Conservation (phyloP, 2,329 filamentous ascomycete species). For the Monosporascus sp. region DNA sequence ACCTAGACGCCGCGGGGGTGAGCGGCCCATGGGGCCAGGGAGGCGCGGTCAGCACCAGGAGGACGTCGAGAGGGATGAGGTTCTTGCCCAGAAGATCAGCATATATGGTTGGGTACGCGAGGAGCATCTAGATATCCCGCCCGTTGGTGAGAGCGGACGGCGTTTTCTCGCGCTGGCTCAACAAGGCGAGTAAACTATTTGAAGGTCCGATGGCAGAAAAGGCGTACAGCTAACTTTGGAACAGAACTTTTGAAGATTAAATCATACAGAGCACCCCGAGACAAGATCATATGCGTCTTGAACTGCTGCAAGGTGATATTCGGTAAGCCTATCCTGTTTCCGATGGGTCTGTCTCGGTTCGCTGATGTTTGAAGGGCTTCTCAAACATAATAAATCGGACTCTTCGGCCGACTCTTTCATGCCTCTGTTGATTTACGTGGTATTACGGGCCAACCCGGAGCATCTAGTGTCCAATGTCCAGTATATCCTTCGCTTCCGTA, state of each 20-base stretch:
- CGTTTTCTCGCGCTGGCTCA: slow-evolving; percentile 86
- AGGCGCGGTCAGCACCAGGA: slow-evolving; percentile 93
- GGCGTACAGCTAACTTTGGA: slow-evolving; percentile 16
- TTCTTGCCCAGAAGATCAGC: slow-evolving; percentile 92
- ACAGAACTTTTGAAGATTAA: slow-evolving; percentile 91
- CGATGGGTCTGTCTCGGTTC: background rate
- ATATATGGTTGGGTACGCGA: slow-evolving; percentile 96
- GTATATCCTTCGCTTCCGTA: slow-evolving; percentile 93
- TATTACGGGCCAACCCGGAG: slow-evolving; percentile 89
- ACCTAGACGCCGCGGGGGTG: slow-evolving; percentile 62
- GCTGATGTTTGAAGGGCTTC: slow-evolving; percentile 52
- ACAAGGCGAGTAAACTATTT: slow-evolving; percentile 52
- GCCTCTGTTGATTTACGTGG: slow-evolving; percentile 90
- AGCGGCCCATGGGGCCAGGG: slow-evolving; percentile 71
- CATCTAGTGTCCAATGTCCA: slow-evolving; percentile 96
- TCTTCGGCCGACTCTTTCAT: slow-evolving; percentile 96
- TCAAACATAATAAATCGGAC: slow-evolving; percentile 89
- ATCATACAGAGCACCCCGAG: slow-evolving; percentile 90
- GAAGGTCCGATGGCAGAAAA: background rate
- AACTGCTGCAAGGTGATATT: slow-evolving; percentile 99
- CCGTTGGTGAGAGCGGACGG: slow-evolving; percentile 77
- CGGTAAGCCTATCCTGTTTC: slow-evolving; percentile 45
- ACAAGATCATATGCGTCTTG: slow-evolving; percentile 97
- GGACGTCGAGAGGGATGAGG: slow-evolving; percentile 91
- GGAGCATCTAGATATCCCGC: slow-evolving; percentile 86